A percentile compares a stretch with the other conserved stretches of the same genome.
Evolutionary conservation across 352 stramenopile genomes (phyloP).

Genomic region (Phytopythium helicoides): DNA sequence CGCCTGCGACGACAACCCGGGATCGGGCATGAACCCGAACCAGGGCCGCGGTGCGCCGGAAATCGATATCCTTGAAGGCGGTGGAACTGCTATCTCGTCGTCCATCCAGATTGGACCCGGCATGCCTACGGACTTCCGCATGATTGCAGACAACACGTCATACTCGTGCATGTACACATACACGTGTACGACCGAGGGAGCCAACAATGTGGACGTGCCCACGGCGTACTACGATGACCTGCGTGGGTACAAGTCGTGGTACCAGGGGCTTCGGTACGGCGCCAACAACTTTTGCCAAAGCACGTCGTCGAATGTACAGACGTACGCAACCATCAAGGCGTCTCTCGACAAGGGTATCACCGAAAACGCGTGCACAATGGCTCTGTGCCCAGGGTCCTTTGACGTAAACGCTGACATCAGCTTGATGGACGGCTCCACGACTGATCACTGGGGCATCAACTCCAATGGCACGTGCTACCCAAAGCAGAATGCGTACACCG

Average conservation of each 20-base stretch:
- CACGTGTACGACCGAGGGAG: constrained; percentile 18
- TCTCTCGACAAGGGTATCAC: constrained; percentile 25
- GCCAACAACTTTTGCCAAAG: constrained; percentile 33
- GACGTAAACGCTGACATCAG: constrained; percentile 32
- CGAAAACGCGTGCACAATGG: constrained; percentile 20
- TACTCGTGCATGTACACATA: constrained; percentile 28
- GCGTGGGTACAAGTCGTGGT: constrained; percentile 36
- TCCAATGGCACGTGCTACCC: constrained; percentile 60
- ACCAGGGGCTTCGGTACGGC: constrained; percentile 36
- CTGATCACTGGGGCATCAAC: constrained; percentile 37
- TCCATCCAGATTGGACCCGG: constrained; percentile 81
- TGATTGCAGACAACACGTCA: constrained; percentile 16
- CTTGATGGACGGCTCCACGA: constrained; percentile 11
- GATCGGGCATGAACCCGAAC: constrained; percentile 87
- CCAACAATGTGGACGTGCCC: constrained; percentile 34
- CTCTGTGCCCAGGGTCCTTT: constrained; percentile 24
- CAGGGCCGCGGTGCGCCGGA: constrained; percentile 87
- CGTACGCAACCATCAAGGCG: constrained; percentile 17
- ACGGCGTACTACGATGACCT: constrained; percentile 21
- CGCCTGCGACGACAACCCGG: constrained; percentile 86
- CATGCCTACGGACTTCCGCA: constrained; percentile 40
- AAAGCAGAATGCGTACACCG: constrained; percentile 52
- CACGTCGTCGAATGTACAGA: constrained; percentile 14
- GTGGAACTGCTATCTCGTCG: constrained; percentile 54
- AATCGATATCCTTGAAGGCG: constrained; percentile 91